These are phyloP conservation scores for Fonsecaea monophora DNA, from an alignment of 2,329 filamentous ascomycete genomes.

Conservation along the genomic window DNA sequence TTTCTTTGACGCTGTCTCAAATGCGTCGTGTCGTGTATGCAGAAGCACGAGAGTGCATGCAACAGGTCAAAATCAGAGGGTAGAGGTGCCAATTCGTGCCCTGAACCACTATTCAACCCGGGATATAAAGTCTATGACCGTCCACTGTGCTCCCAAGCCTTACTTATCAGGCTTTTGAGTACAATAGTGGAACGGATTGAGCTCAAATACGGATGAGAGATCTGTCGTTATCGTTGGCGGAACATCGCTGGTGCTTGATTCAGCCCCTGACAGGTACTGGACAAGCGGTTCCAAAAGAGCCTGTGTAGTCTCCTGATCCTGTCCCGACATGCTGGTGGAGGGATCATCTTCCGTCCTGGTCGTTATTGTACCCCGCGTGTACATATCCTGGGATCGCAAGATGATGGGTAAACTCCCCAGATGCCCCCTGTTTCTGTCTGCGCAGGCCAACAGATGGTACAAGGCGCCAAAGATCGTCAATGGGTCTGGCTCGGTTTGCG, in stretches of 20 bases:
- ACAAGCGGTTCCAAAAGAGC: not conserved
- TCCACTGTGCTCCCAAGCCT: not conserved
- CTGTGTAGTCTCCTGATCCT: not conserved
- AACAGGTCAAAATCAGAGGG: not conserved
- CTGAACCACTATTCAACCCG: not conserved
- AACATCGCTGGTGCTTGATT: not conserved
- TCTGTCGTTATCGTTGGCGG: not conserved
- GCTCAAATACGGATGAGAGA: not conserved
- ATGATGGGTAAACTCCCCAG: not conserved
- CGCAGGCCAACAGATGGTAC: conserved; percentile 4
- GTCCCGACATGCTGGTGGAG: not conserved
- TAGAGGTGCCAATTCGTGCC: not conserved
- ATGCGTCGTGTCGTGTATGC: not conserved
- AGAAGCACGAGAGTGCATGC: not conserved
- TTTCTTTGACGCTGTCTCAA: not conserved
- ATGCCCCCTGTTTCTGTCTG: not conserved
- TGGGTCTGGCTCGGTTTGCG: conserved; percentile 8
- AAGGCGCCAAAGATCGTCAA: conserved; percentile 2
- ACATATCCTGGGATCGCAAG: not conserved
- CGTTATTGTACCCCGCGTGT: not conserved
- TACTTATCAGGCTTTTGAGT: not conserved
- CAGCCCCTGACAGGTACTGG: not conserved
- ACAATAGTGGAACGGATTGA: not conserved
- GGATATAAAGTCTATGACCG: not conserved
- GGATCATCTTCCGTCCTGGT: not conserved